A percentile compares a stretch with the other conserved stretches of the same genome.
phyloP scores from a whole-genome alignment of 495 filamentous ascomycete genomes.

The Hypoxylon lienhwacheense region DNA sequence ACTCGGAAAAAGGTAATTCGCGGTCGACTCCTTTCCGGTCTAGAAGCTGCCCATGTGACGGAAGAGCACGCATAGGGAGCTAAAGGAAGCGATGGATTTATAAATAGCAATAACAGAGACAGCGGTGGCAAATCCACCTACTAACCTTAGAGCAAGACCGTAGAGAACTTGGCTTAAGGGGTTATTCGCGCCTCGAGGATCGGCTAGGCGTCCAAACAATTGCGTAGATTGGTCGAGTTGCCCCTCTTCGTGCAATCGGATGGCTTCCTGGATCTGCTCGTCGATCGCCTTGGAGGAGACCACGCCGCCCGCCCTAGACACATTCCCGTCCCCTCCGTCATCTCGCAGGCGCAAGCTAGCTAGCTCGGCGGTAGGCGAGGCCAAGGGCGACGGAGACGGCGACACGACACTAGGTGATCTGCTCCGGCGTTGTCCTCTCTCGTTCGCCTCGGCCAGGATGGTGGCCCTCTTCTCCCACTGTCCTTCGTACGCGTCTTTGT shows the following conservation, averaged over 20 bases:
- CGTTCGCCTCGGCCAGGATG: conserved; percentile 72
- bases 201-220: conserved; percentile 85
- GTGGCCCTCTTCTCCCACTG: conserved; percentile 90
- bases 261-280: conserved; percentile 92
- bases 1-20: not conserved
- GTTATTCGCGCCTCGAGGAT: conserved; percentile 84
- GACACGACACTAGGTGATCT: conserved; percentile 38
- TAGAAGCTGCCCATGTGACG: conserved; percentile 16
- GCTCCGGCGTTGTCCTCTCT: conserved; percentile 45
- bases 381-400: conserved; percentile 18
- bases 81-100: conserved; percentile 17
- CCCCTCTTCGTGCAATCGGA: conserved; percentile 86
- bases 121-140: conserved; percentile 29
- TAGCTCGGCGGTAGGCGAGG: conserved; percentile 24
- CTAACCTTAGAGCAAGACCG: conserved; percentile 87
- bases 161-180: conserved; percentile 95
- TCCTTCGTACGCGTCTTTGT: conserved; percentile 51
- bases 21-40: too few species aligned
- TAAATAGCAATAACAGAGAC: conserved; percentile 22
- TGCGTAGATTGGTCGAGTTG: conserved; percentile 72
- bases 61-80: conserved; percentile 14
- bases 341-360: conserved; percentile 32
- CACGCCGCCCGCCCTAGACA: conserved; percentile 29
- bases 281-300: conserved; percentile 58
- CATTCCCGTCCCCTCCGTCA: conserved; percentile 14